Evolutionary conservation across 306 rosid genomes (phyloP).

Genomic region (Sophora flavescens): DNA sequence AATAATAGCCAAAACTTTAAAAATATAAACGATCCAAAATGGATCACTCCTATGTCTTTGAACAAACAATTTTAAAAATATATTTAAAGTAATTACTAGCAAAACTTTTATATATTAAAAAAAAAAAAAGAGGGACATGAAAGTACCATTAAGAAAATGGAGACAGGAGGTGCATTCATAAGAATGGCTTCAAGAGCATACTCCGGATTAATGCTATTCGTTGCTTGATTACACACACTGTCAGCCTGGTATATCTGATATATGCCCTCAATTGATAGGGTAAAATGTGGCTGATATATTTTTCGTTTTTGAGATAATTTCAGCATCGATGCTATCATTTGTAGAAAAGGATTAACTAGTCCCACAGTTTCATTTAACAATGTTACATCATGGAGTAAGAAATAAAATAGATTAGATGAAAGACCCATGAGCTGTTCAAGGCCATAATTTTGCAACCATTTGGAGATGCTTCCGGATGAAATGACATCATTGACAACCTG

Average conservation of each 20-base stretch:
- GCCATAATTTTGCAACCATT: conserved; percentile 80
- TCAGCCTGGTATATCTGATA: conserved; percentile 64
- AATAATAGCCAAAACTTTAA: neutral
- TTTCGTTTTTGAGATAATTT: conserved; percentile 78
- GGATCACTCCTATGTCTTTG: conserved; percentile 2
- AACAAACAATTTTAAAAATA: conserved; percentile 25
- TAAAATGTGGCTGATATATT: conserved; percentile 76
- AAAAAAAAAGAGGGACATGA: conserved; percentile 9
- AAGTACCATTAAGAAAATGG: conserved; percentile 67
- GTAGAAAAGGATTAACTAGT: conserved; percentile 62
- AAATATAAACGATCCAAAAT: neutral
- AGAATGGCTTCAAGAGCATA: conserved; percentile 74
- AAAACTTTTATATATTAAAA: neutral
- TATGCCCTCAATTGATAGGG: conserved; percentile 72
- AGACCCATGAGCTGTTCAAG: conserved; percentile 89
- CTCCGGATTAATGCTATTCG: conserved; percentile 49
- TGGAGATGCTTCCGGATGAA: conserved; percentile 64
- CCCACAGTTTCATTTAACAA: conserved; percentile 51
- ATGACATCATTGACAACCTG: conserved; percentile 75
- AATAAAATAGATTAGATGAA: conserved; percentile 63
- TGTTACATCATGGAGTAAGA: conserved; percentile 56
- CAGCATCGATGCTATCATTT: conserved; percentile 58
- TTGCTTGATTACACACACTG: conserved; percentile 39
- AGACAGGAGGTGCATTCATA: conserved; percentile 68
- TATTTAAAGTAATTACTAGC: neutral